Percentiles rank a stretch among this genome's conserved stretches.
Conservation (phyloP, 2,329 filamentous ascomycete species). For the Microsporum audouinii region DNA sequence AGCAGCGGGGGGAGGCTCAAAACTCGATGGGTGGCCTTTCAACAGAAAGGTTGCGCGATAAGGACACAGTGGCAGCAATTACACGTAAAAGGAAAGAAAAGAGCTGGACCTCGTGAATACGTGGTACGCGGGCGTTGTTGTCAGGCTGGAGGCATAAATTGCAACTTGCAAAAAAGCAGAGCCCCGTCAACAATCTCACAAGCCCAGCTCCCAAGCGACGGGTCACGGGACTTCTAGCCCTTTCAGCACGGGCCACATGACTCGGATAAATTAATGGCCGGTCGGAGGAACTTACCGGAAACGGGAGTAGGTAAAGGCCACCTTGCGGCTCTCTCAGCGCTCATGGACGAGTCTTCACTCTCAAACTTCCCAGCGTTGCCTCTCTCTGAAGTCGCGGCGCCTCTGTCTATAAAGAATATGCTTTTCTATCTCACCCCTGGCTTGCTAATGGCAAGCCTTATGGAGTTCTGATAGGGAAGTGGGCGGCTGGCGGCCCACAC, state of each 20-base stretch:
- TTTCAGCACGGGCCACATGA: not conserved
- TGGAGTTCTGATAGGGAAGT: no score
- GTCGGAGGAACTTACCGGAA: not conserved
- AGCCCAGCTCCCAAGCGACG: conserved; percentile 1
- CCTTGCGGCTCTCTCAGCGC: no score
- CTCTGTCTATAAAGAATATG: no score
- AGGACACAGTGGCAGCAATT: not conserved
- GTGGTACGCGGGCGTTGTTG: not conserved
- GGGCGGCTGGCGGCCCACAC: no score
- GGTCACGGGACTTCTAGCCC: not conserved
- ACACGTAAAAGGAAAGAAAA: not conserved
- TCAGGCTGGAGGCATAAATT: not conserved
- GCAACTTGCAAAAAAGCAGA: not conserved
- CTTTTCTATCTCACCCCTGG: no score
- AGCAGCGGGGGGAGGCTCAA: not conserved
- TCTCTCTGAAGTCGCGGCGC: no score
- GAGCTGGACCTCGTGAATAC: not conserved
- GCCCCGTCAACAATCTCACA: not conserved
- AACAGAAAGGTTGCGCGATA: not conserved
- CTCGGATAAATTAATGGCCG: not conserved
- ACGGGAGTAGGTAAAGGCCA: not conserved
- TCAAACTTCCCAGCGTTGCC: no score
- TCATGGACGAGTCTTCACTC: no score
- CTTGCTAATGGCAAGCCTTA: no score
- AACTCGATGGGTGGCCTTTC: not conserved